Percentiles rank a stretch among this genome's conserved stretches.
Conservation (phyloP, 305 asterid species). For the Solanum hybrid region DNA sequence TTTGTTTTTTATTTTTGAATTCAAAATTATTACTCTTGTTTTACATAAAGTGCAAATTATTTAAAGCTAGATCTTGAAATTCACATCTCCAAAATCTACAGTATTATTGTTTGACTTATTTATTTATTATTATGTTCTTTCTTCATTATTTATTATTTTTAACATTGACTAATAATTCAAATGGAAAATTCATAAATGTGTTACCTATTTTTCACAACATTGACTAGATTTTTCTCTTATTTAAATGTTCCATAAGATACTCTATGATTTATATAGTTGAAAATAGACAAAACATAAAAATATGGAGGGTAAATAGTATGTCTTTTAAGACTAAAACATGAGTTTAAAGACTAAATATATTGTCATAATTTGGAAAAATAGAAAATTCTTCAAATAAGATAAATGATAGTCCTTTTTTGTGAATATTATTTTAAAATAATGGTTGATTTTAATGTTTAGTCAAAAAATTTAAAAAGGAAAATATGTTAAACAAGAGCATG, state of each 20-base stretch:
- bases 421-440: background rate
- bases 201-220: background rate
- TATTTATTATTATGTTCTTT: background rate
- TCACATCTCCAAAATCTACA: background rate
- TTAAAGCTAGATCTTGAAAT: background rate
- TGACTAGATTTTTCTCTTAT: background rate
- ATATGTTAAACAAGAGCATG: background rate
- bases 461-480: background rate
- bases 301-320: background rate
- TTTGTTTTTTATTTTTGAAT: background rate
- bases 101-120: background rate
- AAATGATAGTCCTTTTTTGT: background rate
- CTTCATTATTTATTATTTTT: background rate
- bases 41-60: background rate
- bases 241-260: background rate
- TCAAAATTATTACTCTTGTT: background rate
- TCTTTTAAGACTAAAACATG: background rate
- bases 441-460: background rate
- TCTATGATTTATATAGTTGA: background rate
- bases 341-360: background rate
- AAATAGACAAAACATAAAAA: background rate
- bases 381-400: background rate
- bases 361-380: background rate
- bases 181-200: background rate
- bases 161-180: background rate